Conservation (phyloP, 2,329 filamentous ascomycete species). For the Hysterium pulicare region DNA sequence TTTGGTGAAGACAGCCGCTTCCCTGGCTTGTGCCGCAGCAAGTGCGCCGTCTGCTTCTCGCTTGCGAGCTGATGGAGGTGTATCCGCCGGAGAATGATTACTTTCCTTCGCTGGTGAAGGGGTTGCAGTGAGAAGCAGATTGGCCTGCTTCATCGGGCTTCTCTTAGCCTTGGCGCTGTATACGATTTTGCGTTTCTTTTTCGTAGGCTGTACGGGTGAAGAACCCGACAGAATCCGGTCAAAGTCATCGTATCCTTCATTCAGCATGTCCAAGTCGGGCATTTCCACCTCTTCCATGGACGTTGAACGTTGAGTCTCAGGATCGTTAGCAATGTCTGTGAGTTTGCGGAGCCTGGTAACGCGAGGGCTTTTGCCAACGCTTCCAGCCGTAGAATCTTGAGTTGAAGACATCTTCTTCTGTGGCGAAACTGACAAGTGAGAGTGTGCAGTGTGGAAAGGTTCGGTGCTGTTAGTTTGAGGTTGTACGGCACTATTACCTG, state of each 20-base stretch:
- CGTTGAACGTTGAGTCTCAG: conserved; percentile 29
- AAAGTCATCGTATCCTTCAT: conserved; percentile 30
- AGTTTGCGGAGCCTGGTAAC: conserved; percentile 23
- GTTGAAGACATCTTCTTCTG: conserved; percentile 12
- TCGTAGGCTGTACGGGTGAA: conserved; percentile 21
- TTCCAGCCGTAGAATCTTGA: conserved; percentile 11
- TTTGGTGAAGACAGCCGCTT: conserved; percentile 14
- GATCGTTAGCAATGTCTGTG: conserved; percentile 34
- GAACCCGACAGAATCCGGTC: conserved; percentile 21
- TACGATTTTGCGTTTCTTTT: conserved; percentile 30
- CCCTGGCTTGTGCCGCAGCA: conserved; percentile 22
- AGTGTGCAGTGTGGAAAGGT: conserved; percentile 34
- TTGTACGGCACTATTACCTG: background rate
- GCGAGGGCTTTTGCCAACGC: conserved; percentile 8
- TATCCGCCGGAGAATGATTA: conserved; percentile 1
- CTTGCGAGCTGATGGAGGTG: conserved; percentile 17
- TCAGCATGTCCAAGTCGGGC: conserved; percentile 31
- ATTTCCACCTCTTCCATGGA: conserved; percentile 17
- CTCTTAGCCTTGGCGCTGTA: conserved; percentile 17
- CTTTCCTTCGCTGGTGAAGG: conserved; percentile 1
- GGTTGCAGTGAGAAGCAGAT: background rate
- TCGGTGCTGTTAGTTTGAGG: conserved; percentile 20
- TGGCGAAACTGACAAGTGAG: conserved; percentile 31
- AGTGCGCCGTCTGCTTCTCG: conserved; percentile 34
- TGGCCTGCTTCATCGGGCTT: conserved; percentile 1